A percentile compares a stretch with the other conserved stretches of the same genome.
Conservation (phyloP, 371 early-diverging fungal genomes). For the Mycotypha africana region DNA sequence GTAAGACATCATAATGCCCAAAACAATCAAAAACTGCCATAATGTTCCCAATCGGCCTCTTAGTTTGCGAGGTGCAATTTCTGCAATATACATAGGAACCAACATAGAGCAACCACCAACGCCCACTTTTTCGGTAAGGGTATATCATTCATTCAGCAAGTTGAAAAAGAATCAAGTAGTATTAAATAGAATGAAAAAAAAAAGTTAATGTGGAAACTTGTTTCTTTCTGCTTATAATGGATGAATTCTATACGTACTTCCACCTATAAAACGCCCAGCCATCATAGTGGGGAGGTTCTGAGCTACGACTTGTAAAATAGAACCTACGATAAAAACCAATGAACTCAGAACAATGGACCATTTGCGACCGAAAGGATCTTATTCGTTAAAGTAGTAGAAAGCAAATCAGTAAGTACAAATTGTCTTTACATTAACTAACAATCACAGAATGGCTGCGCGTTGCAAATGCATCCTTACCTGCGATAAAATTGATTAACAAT, state of each 20-base stretch:
- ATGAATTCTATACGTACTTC: slow-evolving; percentile 37
- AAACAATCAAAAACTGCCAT: slow-evolving; percentile 43
- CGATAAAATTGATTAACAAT: slow-evolving; percentile 31
- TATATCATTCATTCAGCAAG: not conserved
- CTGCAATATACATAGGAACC: slow-evolving; percentile 46
- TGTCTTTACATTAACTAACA: too few species aligned
- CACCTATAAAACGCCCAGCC: slow-evolving; percentile 44
- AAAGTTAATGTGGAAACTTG: too few species aligned
- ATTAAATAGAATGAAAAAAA: slow-evolving; percentile 2
- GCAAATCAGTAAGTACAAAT: too few species aligned
- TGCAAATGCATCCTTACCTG: slow-evolving; percentile 26
- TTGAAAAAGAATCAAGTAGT: not conserved
- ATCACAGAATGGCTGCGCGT: too few species aligned
- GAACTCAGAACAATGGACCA: slow-evolving; percentile 28
- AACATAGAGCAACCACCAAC: slow-evolving; percentile 36
- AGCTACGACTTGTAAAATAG: slow-evolving; percentile 35
- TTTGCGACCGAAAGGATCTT: slow-evolving; percentile 37
- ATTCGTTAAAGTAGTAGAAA: too few species aligned
- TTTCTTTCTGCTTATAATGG: too few species aligned
- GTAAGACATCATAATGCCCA: slow-evolving; percentile 45
- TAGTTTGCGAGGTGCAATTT: slow-evolving; percentile 36
- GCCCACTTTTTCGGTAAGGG: slow-evolving; percentile 37
- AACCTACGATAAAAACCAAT: slow-evolving; percentile 28
- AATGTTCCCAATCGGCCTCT: slow-evolving; percentile 41
- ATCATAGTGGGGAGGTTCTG: slow-evolving; percentile 29